These are phyloP conservation scores for Ascochyta koolunga DNA, from an alignment of 2,329 filamentous ascomycete genomes.

Conservation along the genomic window DNA sequence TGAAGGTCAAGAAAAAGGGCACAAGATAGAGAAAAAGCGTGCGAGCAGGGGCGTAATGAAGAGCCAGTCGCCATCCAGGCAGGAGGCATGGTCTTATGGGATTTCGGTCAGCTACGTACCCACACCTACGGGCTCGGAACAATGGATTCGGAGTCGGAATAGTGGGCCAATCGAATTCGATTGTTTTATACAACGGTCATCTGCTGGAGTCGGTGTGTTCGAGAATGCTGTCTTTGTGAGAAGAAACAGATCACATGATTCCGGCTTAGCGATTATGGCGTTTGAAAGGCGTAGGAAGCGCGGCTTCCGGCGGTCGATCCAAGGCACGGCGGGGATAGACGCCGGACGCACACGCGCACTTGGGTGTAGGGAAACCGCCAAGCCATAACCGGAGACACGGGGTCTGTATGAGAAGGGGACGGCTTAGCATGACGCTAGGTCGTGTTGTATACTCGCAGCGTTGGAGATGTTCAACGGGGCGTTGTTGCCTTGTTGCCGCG, in stretches of 20 bases:
- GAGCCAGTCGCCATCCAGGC: background rate
- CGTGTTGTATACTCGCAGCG: background rate
- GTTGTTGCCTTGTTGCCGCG: background rate
- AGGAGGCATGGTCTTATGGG: slow-evolving; percentile 8
- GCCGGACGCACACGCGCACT: slow-evolving; percentile 5
- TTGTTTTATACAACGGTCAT: slow-evolving; percentile 10
- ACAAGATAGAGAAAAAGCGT: background rate
- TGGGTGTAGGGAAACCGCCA: background rate
- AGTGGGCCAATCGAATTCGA: slow-evolving; percentile 16
- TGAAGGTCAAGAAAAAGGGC: background rate
- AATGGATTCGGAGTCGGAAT: slow-evolving; percentile 13
- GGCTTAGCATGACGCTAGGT: background rate
- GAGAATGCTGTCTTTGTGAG: slow-evolving; percentile 12
- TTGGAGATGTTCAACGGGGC: background rate
- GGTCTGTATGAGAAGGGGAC: background rate
- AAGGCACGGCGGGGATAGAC: slow-evolving; percentile 6
- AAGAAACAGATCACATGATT: slow-evolving; percentile 12
- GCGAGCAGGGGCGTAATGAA: background rate
- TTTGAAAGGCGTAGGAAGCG: slow-evolving; percentile 5
- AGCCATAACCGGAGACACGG: background rate
- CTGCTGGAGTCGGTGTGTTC: slow-evolving; percentile 10
- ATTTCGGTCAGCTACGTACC: background rate
- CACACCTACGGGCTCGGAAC: slow-evolving; percentile 8
- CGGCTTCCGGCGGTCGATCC: slow-evolving; percentile 17
- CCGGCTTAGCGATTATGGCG: slow-evolving; percentile 20